Percentiles rank a stretch among this genome's conserved stretches.
Conservation (phyloP, 1,284 basidiomycete species). For the Sutorius eximius region DNA sequence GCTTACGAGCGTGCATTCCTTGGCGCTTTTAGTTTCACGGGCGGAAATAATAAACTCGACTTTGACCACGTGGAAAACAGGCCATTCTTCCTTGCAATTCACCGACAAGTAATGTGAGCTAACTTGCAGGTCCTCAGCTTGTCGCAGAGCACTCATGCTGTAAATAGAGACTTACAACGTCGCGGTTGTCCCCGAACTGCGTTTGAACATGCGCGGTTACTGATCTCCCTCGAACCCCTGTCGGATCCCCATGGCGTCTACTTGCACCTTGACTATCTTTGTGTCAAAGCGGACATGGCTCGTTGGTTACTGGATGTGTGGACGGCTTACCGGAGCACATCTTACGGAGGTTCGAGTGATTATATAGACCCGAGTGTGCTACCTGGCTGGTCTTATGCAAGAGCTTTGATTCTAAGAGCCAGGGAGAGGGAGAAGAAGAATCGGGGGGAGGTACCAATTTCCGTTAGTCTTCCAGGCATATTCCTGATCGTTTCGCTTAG, state of each 20-base stretch:
- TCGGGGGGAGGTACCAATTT: conserved; percentile 39
- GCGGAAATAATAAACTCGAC: conserved; percentile 78
- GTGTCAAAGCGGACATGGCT: conserved; percentile 76
- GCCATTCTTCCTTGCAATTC: conserved; percentile 81
- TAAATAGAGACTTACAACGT: conserved; percentile 71
- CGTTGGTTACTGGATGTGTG: conserved; percentile 78
- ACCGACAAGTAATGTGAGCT: conserved; percentile 72
- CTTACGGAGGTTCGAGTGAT: conserved; percentile 19
- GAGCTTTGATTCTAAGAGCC: conserved; percentile 69
- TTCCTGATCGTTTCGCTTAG: conserved; percentile 2
- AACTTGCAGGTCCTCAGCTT: background rate
- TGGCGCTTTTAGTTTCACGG: conserved; percentile 80
- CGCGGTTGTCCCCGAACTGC: conserved; percentile 85
- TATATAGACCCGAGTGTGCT: conserved; percentile 58
- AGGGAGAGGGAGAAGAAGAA: conserved; percentile 54
- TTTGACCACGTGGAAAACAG: conserved; percentile 85
- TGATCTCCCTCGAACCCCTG: conserved; percentile 80
- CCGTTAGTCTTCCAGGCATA: background rate
- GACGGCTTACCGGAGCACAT: conserved; percentile 34
- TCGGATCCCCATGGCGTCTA: conserved; percentile 83
- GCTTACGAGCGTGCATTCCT: conserved; percentile 87
- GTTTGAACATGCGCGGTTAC: conserved; percentile 83
- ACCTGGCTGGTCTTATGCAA: conserved; percentile 81
- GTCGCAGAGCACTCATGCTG: conserved; percentile 9
- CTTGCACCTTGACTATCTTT: conserved; percentile 83